A percentile compares a stretch with the other conserved stretches of the same genome.
Evolutionary conservation across 768 basidiomycete species (phyloP).

Genomic region (Ephemerocybe angulata): DNA sequence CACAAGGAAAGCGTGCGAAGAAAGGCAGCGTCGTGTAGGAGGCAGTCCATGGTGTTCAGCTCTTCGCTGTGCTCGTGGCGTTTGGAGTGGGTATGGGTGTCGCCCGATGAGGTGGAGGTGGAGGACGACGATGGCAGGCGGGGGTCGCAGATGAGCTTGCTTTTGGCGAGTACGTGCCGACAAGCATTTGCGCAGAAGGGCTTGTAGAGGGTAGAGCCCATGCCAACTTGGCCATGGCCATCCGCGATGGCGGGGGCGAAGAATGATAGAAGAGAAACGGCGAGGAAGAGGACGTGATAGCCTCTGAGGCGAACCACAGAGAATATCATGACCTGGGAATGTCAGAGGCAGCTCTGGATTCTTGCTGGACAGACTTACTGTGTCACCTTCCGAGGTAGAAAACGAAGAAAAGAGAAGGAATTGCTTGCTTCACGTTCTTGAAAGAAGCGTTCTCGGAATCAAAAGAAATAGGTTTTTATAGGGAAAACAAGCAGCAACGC

Average conservation of each 20-base stretch:
- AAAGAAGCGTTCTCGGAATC: too few species aligned
- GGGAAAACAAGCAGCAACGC: too few species aligned
- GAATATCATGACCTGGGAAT: too few species aligned
- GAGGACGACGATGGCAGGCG: neutral
- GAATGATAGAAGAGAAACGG: too few species aligned
- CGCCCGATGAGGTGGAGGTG: neutral
- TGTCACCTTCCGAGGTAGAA: too few species aligned
- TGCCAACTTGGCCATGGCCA: slow-evolving; percentile 6
- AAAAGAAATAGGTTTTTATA: too few species aligned
- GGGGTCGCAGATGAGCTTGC: slow-evolving; percentile 2
- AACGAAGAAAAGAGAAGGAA: too few species aligned
- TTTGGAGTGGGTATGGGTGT: neutral
- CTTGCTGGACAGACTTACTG: too few species aligned
- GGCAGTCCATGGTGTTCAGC: slow-evolving; percentile 2
- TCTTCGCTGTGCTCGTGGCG: neutral
- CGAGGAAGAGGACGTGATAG: too few species aligned
- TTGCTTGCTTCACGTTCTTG: too few species aligned
- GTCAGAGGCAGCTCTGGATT: too few species aligned
- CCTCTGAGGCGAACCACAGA: too few species aligned
- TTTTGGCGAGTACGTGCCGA: neutral
- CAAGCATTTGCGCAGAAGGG: slow-evolving; percentile 9
- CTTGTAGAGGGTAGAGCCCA: slow-evolving; percentile 5
- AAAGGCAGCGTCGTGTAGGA: slow-evolving; percentile 10
- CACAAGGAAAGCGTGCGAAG: slow-evolving; percentile 7
- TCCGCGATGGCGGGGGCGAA: slow-evolving; percentile 1